phyloP scores from a whole-genome alignment of 305 asterid genomes.

The Fraxinus floribunda region DNA sequence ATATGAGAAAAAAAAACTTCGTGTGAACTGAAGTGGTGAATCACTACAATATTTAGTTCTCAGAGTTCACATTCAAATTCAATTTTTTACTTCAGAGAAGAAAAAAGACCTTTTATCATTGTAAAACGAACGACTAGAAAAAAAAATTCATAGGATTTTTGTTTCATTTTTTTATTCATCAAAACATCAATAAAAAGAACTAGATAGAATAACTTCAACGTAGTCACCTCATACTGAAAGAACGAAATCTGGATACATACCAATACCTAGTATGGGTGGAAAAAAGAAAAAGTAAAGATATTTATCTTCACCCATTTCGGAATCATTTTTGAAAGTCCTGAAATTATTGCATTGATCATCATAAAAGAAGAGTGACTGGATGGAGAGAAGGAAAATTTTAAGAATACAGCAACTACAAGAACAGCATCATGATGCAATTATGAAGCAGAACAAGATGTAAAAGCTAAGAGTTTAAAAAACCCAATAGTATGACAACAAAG shows the following conservation, averaged over 20 bases:
- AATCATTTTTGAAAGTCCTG: constrained; percentile 4
- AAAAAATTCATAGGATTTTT: neutral
- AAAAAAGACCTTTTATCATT: neutral
- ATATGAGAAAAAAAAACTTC: neutral
- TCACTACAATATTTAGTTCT: neutral
- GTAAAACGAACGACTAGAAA: neutral
- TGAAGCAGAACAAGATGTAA: constrained; percentile 9
- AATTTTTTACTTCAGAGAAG: neutral
- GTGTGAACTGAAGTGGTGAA: neutral
- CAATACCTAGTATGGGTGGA: neutral
- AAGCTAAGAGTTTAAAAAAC: constrained; percentile 18
- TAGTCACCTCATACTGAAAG: neutral
- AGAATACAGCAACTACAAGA: neutral
- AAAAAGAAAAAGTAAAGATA: neutral
- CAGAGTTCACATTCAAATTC: neutral
- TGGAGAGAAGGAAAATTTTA: neutral
- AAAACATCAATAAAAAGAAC: neutral
- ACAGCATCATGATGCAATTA: neutral
- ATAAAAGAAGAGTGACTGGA: neutral
- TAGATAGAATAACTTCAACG: neutral
- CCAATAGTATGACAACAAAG: neutral
- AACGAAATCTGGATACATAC: constrained; percentile 1
- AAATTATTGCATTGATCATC: constrained; percentile 5
- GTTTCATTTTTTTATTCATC: constrained; percentile 3
- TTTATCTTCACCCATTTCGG: neutral